Evolutionary conservation across 2,329 filamentous ascomycete genomes (phyloP), one percentile per base, ranked within the genome.

Genomic region (Talaromyces marneffei): DNA sequence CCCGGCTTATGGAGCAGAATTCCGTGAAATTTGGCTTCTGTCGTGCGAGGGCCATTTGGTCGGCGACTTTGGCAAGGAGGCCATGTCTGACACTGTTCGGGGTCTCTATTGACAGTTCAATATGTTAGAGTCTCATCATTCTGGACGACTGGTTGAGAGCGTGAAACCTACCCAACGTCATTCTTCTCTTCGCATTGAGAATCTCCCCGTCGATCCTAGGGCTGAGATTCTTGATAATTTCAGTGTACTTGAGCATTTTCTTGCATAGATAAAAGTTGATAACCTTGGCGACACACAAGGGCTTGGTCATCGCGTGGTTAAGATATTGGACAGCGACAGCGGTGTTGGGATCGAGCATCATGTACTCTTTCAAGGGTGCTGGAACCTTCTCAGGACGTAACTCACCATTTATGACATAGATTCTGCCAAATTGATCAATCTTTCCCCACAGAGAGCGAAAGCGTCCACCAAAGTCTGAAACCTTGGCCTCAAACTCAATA

Each of bases 201-300:
- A 72, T 66, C 29, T 71, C 67, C 10, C 48, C 48, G 33, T 72
- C 69, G 18, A 65, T 64, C 8, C 20, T 31, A 0, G 59, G 25
- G 25, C 70, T 66, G 57, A 71, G 71, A 1, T 67, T 71, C n/a
- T 60, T 64, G 33, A 72, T 57, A 14, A 71, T 61, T 33, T 60
- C 53, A 2, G 59, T 64, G 23, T 66, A 60, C 9, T 65, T 68
- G 42, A 73, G 55, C 2, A 73, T 59, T 6, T 67, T 60, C 2
- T 63, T 62, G 27, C 66, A 63, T 6, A 72, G 57, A 50, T 68
- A 70, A 27, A 60, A 65, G 54, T 71, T 71, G 44, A 75, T 68
- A 2, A 69, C 66, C 35, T 71, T 72, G 9, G 68, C 62, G 9
- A 75, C 58, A 12, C 70, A 63, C 5, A 66, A 60, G 23, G 61